phyloP scores from a whole-genome alignment of 2,329 filamentous ascomycete genomes.

The Penicillium paneum region DNA sequence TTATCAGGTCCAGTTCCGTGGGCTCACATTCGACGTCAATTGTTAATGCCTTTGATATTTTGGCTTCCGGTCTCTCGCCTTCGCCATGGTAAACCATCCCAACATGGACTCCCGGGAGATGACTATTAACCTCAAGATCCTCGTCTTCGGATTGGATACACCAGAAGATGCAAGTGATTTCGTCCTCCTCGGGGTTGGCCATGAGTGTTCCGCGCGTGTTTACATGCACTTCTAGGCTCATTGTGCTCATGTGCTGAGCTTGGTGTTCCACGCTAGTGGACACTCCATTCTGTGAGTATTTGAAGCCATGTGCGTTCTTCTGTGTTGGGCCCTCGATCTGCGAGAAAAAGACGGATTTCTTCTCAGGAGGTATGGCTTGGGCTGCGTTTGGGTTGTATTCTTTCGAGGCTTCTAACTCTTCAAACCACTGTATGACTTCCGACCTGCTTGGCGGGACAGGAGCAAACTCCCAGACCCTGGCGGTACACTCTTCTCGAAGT shows the following conservation, averaged over 20 bases:
- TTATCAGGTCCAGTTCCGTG: slow-evolving; percentile 80
- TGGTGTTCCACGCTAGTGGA: slow-evolving; percentile 77
- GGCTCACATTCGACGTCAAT: slow-evolving; percentile 70
- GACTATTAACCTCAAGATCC: slow-evolving; percentile 49
- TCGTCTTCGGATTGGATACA: slow-evolving; percentile 74
- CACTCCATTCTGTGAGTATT: slow-evolving; percentile 73
- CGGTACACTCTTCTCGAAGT: slow-evolving; percentile 57
- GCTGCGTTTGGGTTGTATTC: slow-evolving; percentile 7
- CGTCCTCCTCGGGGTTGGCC: slow-evolving; percentile 87
- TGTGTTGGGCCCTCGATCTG: slow-evolving; percentile 90
- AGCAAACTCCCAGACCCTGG: slow-evolving; percentile 74
- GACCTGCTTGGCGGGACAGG: slow-evolving; percentile 64
- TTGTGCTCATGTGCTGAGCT: slow-evolving; percentile 90
- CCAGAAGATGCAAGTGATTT: slow-evolving; percentile 88
- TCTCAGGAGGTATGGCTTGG: slow-evolving; percentile 13
- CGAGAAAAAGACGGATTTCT: slow-evolving; percentile 53
- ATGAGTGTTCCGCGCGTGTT: slow-evolving; percentile 78
- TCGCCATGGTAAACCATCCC: slow-evolving; percentile 73
- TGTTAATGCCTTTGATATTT: slow-evolving; percentile 59
- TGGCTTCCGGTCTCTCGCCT: slow-evolving; percentile 56
- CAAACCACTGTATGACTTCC: slow-evolving; percentile 70
- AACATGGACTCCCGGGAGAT: slow-evolving; percentile 53
- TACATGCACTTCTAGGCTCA: slow-evolving; percentile 90
- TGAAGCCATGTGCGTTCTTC: slow-evolving; percentile 75
- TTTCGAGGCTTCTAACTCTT: slow-evolving; percentile 30